phyloP scores from a whole-genome alignment of 495 filamentous ascomycete genomes.

The Podospora pseudocomata region DNA sequence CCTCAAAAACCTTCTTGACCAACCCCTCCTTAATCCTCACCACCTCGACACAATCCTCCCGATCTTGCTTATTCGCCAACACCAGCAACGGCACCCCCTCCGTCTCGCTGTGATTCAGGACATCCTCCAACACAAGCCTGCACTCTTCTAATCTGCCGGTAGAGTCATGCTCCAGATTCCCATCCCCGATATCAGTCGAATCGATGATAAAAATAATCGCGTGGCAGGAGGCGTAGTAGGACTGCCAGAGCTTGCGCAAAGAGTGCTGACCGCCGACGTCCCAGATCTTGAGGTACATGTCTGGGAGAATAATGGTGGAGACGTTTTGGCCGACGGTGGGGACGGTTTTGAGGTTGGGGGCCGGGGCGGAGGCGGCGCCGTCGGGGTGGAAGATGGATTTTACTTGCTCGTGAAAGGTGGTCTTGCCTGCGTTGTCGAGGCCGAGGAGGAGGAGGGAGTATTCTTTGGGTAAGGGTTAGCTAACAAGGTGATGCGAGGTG shows the following conservation, averaged over 20 bases:
- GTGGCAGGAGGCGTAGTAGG: conserved; percentile 88
- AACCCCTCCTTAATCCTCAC: conserved; percentile 95
- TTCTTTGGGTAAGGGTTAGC: conserved; percentile 51
- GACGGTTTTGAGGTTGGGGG: conserved; percentile 68
- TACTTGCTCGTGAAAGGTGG: conserved; percentile 93
- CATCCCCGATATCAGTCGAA: conserved; percentile 84
- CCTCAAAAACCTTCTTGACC: conserved; percentile 90
- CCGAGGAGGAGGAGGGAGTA: conserved; percentile 97
- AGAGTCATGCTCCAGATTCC: conserved; percentile 57
- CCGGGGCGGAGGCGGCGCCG: conserved; percentile 55
- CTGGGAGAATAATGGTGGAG: conserved; percentile 75
- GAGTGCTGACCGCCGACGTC: conserved; percentile 91
- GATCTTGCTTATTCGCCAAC: conserved; percentile 94
- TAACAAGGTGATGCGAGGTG: background rate
- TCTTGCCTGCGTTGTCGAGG: conserved; percentile 97
- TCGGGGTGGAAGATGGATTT: conserved; percentile 78
- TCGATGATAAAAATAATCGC: conserved; percentile 98
- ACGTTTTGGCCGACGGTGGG: conserved; percentile 98
- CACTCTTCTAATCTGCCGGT: conserved; percentile 77
- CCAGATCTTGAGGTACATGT: conserved; percentile 98
- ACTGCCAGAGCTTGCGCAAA: conserved; percentile 89
- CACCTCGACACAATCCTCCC: conserved; percentile 96
- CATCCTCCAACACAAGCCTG: conserved; percentile 79
- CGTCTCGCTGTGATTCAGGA: conserved; percentile 78
- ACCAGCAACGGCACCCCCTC: conserved; percentile 89